These are phyloP conservation scores for Phyllosticta capitalensis DNA, from an alignment of 2,329 filamentous ascomycete species.

Conservation along the genomic window DNA sequence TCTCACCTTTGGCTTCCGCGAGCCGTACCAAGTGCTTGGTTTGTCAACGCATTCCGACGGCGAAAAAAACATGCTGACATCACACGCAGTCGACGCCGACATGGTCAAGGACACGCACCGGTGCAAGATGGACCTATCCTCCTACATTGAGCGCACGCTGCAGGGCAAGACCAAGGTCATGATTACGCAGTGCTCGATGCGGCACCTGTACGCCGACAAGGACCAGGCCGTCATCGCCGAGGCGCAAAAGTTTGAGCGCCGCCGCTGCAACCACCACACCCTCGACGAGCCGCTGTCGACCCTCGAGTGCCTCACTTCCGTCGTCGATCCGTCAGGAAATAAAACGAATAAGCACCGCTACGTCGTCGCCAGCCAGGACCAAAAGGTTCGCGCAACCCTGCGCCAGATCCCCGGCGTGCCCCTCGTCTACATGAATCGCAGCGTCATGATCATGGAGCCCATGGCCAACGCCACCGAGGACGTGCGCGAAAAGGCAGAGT, in stretches of 20 bases:
- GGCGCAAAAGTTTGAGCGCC: conserved; percentile 65
- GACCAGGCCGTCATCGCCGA: conserved; percentile 57
- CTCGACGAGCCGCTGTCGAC: conserved; percentile 61
- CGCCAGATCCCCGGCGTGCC: conserved; percentile 63
- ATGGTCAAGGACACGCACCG: conserved; percentile 72
- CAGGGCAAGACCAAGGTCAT: conserved; percentile 80
- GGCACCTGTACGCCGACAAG: conserved; percentile 59
- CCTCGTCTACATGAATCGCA: conserved; percentile 67
- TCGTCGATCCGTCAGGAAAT: conserved; percentile 68
- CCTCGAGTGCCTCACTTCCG: conserved; percentile 59
- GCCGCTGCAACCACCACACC: conserved; percentile 69
- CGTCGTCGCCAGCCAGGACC: conserved; percentile 65
- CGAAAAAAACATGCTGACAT: conserved; percentile 7
- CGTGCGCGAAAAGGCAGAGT: conserved; percentile 59
- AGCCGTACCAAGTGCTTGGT: conserved; percentile 78
- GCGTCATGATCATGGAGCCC: conserved; percentile 70
- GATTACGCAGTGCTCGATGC: conserved; percentile 74
- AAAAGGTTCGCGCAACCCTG: conserved; percentile 53
- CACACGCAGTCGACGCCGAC: conserved; percentile 62
- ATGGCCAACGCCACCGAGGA: conserved; percentile 61
- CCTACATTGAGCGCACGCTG: conserved; percentile 68
- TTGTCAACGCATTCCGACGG: conserved; percentile 2
- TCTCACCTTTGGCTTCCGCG: conserved; percentile 79
- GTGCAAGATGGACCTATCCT: conserved; percentile 83
- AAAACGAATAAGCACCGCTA: conserved; percentile 70